These are phyloP conservation scores for Purpureocillium lavendulum DNA, from an alignment of 2,329 filamentous ascomycete species.

Conservation along the genomic window DNA sequence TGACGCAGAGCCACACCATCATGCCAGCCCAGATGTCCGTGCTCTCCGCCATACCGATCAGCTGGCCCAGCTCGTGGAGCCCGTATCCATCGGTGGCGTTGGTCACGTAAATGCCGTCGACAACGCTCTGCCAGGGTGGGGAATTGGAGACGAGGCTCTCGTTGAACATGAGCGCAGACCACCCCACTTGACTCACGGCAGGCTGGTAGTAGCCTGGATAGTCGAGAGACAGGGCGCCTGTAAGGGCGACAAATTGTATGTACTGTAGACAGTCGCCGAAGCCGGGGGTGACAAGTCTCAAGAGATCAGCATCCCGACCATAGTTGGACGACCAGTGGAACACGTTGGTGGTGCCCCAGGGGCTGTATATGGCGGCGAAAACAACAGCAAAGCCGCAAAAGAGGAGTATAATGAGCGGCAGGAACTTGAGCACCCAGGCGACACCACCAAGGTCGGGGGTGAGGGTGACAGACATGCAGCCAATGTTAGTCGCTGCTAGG, in stretches of 20 bases:
- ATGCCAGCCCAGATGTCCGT: slow-evolving; percentile 90
- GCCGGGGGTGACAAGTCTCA: slow-evolving; percentile 87
- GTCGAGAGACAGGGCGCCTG: slow-evolving; percentile 75
- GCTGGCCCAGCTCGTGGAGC: slow-evolving; percentile 68
- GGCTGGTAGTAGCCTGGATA: slow-evolving; percentile 96
- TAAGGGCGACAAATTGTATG: slow-evolving; percentile 84
- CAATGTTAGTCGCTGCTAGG: slow-evolving; percentile 50
- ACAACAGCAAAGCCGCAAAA: slow-evolving; percentile 76
- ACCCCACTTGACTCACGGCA: slow-evolving; percentile 75
- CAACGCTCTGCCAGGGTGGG: slow-evolving; percentile 55
- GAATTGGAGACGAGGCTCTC: slow-evolving; percentile 71
- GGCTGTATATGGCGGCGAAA: slow-evolving; percentile 79
- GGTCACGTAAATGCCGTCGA: slow-evolving; percentile 81
- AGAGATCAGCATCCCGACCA: slow-evolving; percentile 82
- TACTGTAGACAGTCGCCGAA: slow-evolving; percentile 97
- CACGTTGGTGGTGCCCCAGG: slow-evolving; percentile 84
- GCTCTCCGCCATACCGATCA: slow-evolving; percentile 68
- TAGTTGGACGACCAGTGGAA: slow-evolving; percentile 99
- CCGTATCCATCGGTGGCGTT: slow-evolving; percentile 79
- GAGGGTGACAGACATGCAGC: slow-evolving; percentile 72
- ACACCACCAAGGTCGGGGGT: slow-evolving; percentile 75
- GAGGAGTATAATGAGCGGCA: slow-evolving; percentile 71
- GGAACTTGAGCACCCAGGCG: slow-evolving; percentile 60
- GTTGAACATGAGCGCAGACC: slow-evolving; percentile 91
- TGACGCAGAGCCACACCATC: slow-evolving; percentile 80